These are phyloP conservation scores for Colletotrichum coccodes DNA, from an alignment of 2,329 filamentous ascomycete species.

Conservation along the genomic window DNA sequence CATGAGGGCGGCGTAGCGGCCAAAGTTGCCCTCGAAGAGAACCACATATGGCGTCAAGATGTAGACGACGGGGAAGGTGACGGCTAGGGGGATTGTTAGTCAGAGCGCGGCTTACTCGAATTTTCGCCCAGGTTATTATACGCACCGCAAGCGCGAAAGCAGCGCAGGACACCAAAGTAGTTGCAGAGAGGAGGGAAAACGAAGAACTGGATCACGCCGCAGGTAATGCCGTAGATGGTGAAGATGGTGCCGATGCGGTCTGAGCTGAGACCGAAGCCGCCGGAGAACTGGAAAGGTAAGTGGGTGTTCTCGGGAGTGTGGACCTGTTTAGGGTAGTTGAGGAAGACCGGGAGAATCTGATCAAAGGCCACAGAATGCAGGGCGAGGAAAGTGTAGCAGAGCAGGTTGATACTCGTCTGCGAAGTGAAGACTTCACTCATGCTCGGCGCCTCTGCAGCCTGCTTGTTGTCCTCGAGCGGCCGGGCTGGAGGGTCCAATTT, in stretches of 20 bases:
- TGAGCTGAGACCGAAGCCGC: conserved; percentile 81
- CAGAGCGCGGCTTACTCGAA: background rate
- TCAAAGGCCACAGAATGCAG: conserved; percentile 88
- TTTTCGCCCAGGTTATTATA: conserved; percentile 1
- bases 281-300: conserved; percentile 83
- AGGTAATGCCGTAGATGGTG: conserved; percentile 82
- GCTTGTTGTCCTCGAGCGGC: conserved; percentile 30
- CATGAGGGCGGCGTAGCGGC: conserved; percentile 72
- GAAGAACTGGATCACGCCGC: conserved; percentile 86
- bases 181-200: conserved; percentile 82
- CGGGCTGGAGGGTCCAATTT: conserved; percentile 39
- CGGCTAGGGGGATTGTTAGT: conserved; percentile 45
- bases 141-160: conserved; percentile 72
- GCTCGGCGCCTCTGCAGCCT: conserved; percentile 37
- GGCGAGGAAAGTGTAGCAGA: conserved; percentile 83
- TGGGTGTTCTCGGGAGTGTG: conserved; percentile 67
- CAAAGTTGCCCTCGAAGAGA: conserved; percentile 59
- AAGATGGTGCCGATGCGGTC: conserved; percentile 86
- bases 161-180: conserved; percentile 78
- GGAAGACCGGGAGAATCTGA: conserved; percentile 87
- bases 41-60: conserved; percentile 84
- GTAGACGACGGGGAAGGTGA: conserved; percentile 80
- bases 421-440: conserved; percentile 76
- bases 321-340: conserved; percentile 76
- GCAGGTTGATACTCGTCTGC: conserved; percentile 79